Evolutionary conservation across 2,329 filamentous ascomycete genomes (phyloP), one percentile per base, ranked within the genome.

Genomic region (Pseudogymnoascus destructans): DNA sequence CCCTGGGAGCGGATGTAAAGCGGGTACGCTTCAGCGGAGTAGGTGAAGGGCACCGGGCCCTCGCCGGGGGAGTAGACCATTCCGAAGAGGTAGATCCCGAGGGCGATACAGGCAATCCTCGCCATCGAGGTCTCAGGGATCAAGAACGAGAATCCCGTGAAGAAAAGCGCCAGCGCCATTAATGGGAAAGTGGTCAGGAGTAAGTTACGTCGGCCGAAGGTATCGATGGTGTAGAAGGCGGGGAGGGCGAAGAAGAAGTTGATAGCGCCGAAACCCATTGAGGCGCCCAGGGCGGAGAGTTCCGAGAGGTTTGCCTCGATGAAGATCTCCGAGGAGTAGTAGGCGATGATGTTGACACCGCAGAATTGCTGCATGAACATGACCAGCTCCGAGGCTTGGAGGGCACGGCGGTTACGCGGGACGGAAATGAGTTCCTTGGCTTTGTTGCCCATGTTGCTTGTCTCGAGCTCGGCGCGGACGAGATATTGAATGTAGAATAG

Each of bases 331-430:
- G 79, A 79, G 1, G 77, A 80, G 65, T 84, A 85, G 66, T 82
- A 82, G 21, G 79, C 77, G 23, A 81, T 78, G 5, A 79, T 74
- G 54, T 81, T 81, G 46, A 78, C 73, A 54, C 73, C 73, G 61
- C 76, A 78, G 63, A 75, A 73, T 68, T 85, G 81, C 64, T 86
- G 82, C 76, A 83, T 78, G 61, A 84, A 84, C 81, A 85, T 85
- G 60, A 84, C 79, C 40, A 84, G 76, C 64, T 82, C 74, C 0
- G 78, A 81, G 1, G 80, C 81, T 13, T 81, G 64, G 70, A 81
- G 75, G 2, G 79, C 81, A 58, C 81, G 78, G 15, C 82, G 77
- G 66, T 84, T 85, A 52, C 82, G 77, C 11, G 80, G 79, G 17
- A 85, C 73, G 0, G 75, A 79, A 55, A 84, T 73, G 23, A 86